A percentile compares a stretch with the other conserved stretches of the same genome.
phyloP scores from a whole-genome alignment of 2,329 filamentous ascomycete species.

The Alternaria consortialis region DNA sequence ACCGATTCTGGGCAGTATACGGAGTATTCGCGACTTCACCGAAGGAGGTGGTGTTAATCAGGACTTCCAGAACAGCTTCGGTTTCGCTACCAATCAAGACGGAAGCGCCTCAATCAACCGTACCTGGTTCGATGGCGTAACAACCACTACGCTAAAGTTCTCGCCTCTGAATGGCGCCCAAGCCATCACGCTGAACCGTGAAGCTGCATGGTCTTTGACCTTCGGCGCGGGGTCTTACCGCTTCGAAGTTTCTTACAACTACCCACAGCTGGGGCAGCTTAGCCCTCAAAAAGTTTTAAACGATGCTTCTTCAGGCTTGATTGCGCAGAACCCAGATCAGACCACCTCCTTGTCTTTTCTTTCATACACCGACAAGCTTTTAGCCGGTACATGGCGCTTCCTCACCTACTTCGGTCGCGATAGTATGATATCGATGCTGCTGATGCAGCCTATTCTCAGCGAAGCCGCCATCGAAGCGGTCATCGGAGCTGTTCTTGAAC shows the following conservation, averaged over 20 bases:
- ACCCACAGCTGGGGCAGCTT: slow-evolving; percentile 68
- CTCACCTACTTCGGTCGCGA: slow-evolving; percentile 74
- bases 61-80: slow-evolving; percentile 64
- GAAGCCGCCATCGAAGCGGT: slow-evolving; percentile 68
- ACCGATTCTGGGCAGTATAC: slow-evolving; percentile 68
- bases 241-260: slow-evolving; percentile 69
- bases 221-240: slow-evolving; percentile 65
- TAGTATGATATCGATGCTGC: slow-evolving; percentile 67
- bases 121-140: slow-evolving; percentile 70
- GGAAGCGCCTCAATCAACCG: slow-evolving; percentile 61
- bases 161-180: slow-evolving; percentile 32
- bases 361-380: slow-evolving; percentile 69
- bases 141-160: slow-evolving; percentile 64
- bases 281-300: slow-evolving; percentile 61
- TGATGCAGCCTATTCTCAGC: slow-evolving; percentile 67
- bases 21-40: slow-evolving; percentile 69
- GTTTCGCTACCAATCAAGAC: slow-evolving; percentile 51
- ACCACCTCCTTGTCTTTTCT: slow-evolving; percentile 67
- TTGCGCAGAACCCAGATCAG: slow-evolving; percentile 57
- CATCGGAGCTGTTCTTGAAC: slow-evolving; percentile 67
- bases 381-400: slow-evolving; percentile 72
- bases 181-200: slow-evolving; percentile 23
- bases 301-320: slow-evolving; percentile 56
- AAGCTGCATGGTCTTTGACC: slow-evolving; percentile 52
- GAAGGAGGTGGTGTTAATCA: slow-evolving; percentile 65